Conservation (phyloP, 2,329 filamentous ascomycete species). For the Calonectria pteridis region DNA sequence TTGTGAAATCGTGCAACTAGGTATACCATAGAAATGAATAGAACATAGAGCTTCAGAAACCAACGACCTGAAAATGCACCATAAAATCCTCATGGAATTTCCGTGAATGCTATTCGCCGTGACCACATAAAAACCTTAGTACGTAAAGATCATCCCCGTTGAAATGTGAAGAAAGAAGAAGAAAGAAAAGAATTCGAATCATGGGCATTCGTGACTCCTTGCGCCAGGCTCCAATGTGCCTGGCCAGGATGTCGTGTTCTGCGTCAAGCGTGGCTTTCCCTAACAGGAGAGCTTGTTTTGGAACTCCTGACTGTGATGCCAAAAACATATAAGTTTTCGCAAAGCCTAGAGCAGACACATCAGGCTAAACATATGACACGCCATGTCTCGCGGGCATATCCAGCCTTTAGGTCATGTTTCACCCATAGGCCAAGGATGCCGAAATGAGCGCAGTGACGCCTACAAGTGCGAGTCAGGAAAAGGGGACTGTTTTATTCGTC, state of each 20-base stretch:
- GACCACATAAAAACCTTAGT: background rate
- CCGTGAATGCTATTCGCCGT: background rate
- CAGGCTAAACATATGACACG: background rate
- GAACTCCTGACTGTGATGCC: background rate
- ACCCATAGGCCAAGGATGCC: background rate
- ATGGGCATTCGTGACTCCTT: background rate
- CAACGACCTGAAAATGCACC: background rate
- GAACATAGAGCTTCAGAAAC: background rate
- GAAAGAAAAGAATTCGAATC: background rate
- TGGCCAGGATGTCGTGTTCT: background rate
- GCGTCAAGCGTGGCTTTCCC: background rate
- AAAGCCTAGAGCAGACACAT: background rate
- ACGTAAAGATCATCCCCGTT: background rate
- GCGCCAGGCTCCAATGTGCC: background rate
- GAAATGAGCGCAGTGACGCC: background rate
- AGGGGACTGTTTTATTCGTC: background rate
- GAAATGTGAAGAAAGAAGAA: background rate
- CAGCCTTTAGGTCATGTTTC: background rate
- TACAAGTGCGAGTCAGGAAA: background rate
- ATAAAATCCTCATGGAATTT: background rate
- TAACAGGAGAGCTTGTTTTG: background rate
- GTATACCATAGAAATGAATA: conserved; percentile 1
- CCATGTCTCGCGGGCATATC: background rate
- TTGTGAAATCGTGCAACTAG: background rate
- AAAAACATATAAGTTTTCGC: no score